Evolutionary conservation across 768 basidiomycete genomes (phyloP), one percentile per base, ranked within the genome.

Genomic region (Trametes maxima): DNA sequence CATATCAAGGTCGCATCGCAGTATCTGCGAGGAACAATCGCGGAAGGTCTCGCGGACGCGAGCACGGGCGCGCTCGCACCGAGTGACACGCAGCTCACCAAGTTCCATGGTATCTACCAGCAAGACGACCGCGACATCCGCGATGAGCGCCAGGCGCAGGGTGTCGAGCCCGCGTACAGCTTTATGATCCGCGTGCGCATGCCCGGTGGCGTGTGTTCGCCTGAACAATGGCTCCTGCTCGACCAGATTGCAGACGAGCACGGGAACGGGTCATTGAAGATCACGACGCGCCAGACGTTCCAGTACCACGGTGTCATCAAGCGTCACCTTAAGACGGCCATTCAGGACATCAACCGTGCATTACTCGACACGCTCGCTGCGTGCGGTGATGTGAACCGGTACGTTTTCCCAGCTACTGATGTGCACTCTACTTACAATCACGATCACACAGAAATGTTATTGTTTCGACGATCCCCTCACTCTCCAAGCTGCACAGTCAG

Each of bases 281-380:
- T 99, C 66, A 99, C 97, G 48, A 99, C 97, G 36, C 83, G 97
- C 63, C 87, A 94, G 74, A 99, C 97, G 11, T 99, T 98, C 89
- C 97, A 99, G 77, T 98, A 97, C 83, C 97, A 99, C 74, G 97
- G 97, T 57, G 92, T 99, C 68, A 94, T 99, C 79, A 99, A 99
- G 81, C 84, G 84, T 64, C 94, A 99, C 73, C 76, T 99, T 74
- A 98, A 98, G 77, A 88, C 92, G 33, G 92, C 95, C 17, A 98
- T 99, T 65, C 95, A 97, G 77, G 93, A 87, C 56, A 98, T 98
- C 74, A 99, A 99, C 77, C 82, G 87, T 52, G 87, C 82, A 22
- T 71, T 98, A 67, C 80, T 99, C 60, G 97, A 99, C 74, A 98
- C 97, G 3, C 85, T 99, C 62, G 97, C 96, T 50, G 97, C 97